Base-by-base conservation (phyloP, 2,329 filamentous ascomycete species). In the Stemphylium lycopersici region DNA sequence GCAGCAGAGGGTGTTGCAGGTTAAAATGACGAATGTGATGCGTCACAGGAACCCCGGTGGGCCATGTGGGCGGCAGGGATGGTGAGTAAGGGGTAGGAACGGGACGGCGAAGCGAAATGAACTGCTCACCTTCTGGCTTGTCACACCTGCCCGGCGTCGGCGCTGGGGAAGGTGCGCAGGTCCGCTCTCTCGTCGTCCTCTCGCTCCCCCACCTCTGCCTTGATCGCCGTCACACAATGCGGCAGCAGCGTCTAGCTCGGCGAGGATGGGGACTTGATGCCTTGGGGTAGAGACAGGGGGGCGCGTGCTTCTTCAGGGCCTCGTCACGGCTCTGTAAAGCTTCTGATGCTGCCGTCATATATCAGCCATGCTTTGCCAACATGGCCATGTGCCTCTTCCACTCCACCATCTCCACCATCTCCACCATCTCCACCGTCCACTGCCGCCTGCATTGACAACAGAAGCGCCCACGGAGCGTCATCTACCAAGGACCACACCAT, bases 1-100 rank as follows among this genome's bases (percentile, higher is more conserved):
- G 67, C 61, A 56, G 68, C 68, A 65, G 40, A 60, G 49, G 56
- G 62, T 68, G 68, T 71, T 61, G 67, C 66, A 69, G 65, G 49
- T 61, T 61, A 65, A 63, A 71, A 58, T 63, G 66, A 70, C 62
- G 49, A 52, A 48, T 42, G 65, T 59, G 55, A 63, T 65, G 66
- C 66, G 62, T 58, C 59, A 55, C 56, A 45, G 44, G 54, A 59
- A 58, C 62, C 42, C 63, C 60, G 45, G 61, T 55, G 29, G 15
- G 68, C 70, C 71, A 73, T 72, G 69, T 73, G 70, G 42, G 52
- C 29, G 59, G 56, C 69, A 72, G 65, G 69, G 68, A 71, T 73
- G 57, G 24, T 31, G 54, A 43, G 41, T 37, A 40, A 36, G 36
- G 45, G 52, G 41, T 31, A 42, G 46, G 50, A 48, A 42, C 52